A percentile compares a stretch with the other conserved stretches of the same genome.
Evolutionary conservation across 306 rosid species (phyloP).

Genomic region (Medicago ruthenica): DNA sequence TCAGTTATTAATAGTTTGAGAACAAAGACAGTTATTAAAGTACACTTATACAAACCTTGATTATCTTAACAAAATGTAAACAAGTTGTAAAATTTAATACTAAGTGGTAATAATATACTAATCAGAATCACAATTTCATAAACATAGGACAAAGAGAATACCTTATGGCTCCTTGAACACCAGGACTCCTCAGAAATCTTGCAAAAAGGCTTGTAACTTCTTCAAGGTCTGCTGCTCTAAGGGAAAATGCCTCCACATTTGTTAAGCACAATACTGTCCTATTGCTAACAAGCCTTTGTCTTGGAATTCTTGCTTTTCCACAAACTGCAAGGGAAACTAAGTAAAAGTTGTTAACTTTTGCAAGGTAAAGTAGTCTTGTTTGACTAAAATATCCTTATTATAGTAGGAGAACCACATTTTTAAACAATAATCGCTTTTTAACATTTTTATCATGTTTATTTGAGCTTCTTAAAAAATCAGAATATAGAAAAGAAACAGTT

Average conservation of each 20-base stretch:
- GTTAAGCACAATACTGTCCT: slow-evolving; percentile 73
- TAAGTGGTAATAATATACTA: background rate
- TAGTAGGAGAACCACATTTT: background rate
- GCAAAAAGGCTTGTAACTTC: slow-evolving; percentile 81
- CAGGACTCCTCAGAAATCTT: slow-evolving; percentile 72
- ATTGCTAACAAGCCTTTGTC: slow-evolving; percentile 69
- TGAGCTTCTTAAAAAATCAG: no score
- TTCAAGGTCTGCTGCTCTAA: slow-evolving; percentile 76
- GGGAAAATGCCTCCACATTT: slow-evolving; percentile 87
- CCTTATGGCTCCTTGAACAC: slow-evolving; percentile 89
- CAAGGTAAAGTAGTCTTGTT: background rate
- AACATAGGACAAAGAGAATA: background rate
- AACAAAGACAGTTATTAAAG: background rate
- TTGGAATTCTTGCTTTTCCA: slow-evolving; percentile 62
- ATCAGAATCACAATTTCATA: no score
- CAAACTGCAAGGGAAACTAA: slow-evolving; percentile 53
- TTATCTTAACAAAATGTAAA: background rate
- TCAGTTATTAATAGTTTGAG: background rate
- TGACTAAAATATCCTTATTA: background rate
- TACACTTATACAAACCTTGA: no score
- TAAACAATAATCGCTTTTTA: no score
- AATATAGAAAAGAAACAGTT: no score
- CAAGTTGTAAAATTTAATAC: background rate
- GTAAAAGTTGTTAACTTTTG: slow-evolving; percentile 8
- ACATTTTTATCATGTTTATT: no score